phyloP scores from a whole-genome alignment of 169 alveolate species.

The Plasmodium gallinaceum region DNA sequence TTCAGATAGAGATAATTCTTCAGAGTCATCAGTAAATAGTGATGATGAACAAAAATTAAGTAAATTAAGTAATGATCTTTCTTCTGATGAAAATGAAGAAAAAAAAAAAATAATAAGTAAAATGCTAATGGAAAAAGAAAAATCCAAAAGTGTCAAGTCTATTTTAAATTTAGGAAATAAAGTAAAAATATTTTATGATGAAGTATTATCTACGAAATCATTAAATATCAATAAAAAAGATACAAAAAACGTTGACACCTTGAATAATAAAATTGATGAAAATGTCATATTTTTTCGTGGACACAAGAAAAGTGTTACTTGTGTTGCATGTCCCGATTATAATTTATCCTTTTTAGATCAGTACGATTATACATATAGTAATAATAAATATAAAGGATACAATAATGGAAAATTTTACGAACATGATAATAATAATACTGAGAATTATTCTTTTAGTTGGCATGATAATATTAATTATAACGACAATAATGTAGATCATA shows the following conservation, averaged over 20 bases:
- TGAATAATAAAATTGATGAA: not conserved
- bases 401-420: constrained; percentile 4
- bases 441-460: constrained; percentile 3
- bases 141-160: constrained; percentile 9
- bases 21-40: constrained; percentile 2
- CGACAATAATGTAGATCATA: not conserved
- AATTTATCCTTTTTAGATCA: constrained; percentile 59
- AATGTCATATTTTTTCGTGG: constrained; percentile 50
- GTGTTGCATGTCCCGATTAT: constrained; percentile 69
- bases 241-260: not conserved
- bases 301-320: constrained; percentile 70
- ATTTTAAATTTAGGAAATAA: constrained; percentile 63
- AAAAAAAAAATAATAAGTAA: constrained; percentile 46
- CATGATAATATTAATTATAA: constrained; percentile 10
- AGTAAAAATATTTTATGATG: constrained; percentile 50
- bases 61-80: constrained; percentile 11
- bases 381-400: not conserved
- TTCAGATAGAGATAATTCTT: constrained; percentile 19
- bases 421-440: not conserved
- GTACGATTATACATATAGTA: constrained; percentile 20
- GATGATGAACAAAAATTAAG: constrained; percentile 23
- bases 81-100: constrained; percentile 29
- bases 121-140: constrained; percentile 49
- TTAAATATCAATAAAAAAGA: constrained; percentile 13
- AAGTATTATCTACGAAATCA: constrained; percentile 29